These are phyloP conservation scores for Phalaenopsis aphrodite DNA, from an alignment of 106 monocot species.

Conservation along the genomic window DNA sequence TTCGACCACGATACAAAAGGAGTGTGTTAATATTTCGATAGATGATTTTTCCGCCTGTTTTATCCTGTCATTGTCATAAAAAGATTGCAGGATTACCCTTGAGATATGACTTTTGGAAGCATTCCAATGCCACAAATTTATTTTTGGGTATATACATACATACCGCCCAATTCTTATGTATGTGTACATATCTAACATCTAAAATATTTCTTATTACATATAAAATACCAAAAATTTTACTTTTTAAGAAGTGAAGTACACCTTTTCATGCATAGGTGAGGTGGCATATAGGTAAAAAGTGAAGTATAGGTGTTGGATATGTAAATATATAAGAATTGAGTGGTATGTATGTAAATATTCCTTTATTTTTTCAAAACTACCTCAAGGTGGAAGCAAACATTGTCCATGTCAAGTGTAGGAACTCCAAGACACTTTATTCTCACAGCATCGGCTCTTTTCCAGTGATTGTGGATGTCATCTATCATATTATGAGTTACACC, in stretches of 20 bases:
- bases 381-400: slow-evolving; percentile 88
- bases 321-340: too few species aligned
- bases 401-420: slow-evolving; percentile 90
- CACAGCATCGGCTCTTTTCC: slow-evolving; percentile 88
- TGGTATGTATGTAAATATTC: too few species aligned
- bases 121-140: neutral
- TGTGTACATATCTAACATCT: too few species aligned
- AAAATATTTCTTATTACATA: too few species aligned
- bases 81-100: neutral
- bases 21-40: slow-evolving; percentile 63
- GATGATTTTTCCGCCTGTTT: slow-evolving; percentile 81
- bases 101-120: neutral
- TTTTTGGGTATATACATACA: neutral
- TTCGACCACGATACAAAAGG: slow-evolving; percentile 68
- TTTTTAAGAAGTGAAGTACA: too few species aligned
- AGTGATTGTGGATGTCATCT: slow-evolving; percentile 84
- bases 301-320: too few species aligned
- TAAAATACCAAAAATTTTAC: too few species aligned
- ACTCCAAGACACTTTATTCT: slow-evolving; percentile 86
- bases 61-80: slow-evolving; percentile 42
- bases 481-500: slow-evolving; percentile 90
- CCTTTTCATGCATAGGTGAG: too few species aligned
- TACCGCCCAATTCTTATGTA: too few species aligned
- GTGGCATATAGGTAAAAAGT: too few species aligned
- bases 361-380: slow-evolving; percentile 16